Evolutionary conservation across 768 basidiomycete genomes (phyloP), one percentile per base, ranked within the genome.

Genomic region (Lentinula edodes): DNA sequence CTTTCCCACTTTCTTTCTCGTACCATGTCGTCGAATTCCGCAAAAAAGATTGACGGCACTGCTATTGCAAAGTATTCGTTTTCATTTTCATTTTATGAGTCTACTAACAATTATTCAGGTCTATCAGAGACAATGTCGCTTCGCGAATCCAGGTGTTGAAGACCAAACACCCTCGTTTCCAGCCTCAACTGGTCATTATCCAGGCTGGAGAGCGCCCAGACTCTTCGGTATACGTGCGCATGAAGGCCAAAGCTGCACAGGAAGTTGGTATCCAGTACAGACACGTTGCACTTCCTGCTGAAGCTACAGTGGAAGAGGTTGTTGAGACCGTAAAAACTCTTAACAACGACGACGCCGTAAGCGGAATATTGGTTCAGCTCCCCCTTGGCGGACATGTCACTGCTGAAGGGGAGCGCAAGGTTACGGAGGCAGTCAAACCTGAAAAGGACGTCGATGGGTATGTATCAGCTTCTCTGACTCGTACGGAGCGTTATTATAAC

Each of bases 371-470:
- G 53, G 97, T 99, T 2, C 97, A 99, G 74, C 87, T 98, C 12
- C 97, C 97, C 23, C 85, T 99, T 1, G 90, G 91, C 10, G 82
- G 88, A 32, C 91, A 95, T 63, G 84, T 98, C 62, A 82, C 80
- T 38, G 71, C 89, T 6, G 91, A 90, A 36, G 93, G 87, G 23
- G 95, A 97, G 72, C 88, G 94, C 58, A 81, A 81, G 28, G 90
- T 99, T 57, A 98, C 95, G n/a, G 96, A 98, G 74, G 89, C 93
- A 10, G 87, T 99, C 62, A 90, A 87, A 62, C 93, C 94, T 16
- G 84, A 89, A 72, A 99, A 99, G 77, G 97, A 99, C 67, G 90
- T 99, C 63, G 97, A 99, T 73, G 97, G 95, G 93, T 95, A 67
- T 60, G 81, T 74, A 52, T 51, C 54, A 57, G 62, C 48, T 18